phyloP scores from a whole-genome alignment of 1,139 yeast species.

The Pneumocystis canis region DNA sequence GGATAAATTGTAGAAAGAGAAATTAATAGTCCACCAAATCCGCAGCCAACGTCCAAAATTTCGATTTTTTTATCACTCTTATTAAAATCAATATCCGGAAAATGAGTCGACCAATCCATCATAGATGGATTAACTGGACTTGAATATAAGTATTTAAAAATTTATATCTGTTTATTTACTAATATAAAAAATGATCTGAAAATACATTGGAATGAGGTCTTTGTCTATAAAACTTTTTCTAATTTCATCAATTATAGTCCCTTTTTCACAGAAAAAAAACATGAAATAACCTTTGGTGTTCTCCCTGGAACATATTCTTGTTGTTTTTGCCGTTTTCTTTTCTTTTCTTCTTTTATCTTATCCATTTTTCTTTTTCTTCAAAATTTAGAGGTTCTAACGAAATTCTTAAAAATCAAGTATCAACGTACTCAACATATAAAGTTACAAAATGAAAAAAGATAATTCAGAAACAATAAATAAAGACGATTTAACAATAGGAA shows the following conservation, averaged over 20 bases:
- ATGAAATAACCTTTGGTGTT: not conserved
- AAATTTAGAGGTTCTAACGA: not conserved
- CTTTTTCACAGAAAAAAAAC: not conserved
- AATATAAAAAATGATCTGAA: slow-evolving; percentile 83
- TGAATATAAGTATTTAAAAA: no score
- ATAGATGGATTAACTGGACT: slow-evolving; percentile 56
- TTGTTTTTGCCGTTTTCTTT: not conserved
- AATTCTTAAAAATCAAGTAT: not conserved
- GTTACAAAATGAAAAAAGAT: not conserved
- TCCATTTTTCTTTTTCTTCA: not conserved
- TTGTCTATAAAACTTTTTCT: slow-evolving; percentile 84
- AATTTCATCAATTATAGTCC: not conserved
- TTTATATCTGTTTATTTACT: slow-evolving; percentile 22
- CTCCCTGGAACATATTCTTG: not conserved
- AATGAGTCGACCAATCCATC: slow-evolving; percentile 77
- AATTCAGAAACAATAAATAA: not conserved
- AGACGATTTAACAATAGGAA: not conserved
- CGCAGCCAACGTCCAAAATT: slow-evolving; percentile 95
- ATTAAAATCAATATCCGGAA: slow-evolving; percentile 39
- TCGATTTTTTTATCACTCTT: slow-evolving; percentile 43
- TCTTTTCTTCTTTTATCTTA: not conserved
- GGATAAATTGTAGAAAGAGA: slow-evolving; percentile 70
- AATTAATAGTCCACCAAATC: slow-evolving; percentile 83
- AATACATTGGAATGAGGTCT: slow-evolving; percentile 97
- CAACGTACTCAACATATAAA: no score